These are phyloP conservation scores for Xylariaceae sp. DNA, from an alignment of 2,329 filamentous ascomycete species.

Conservation along the genomic window DNA sequence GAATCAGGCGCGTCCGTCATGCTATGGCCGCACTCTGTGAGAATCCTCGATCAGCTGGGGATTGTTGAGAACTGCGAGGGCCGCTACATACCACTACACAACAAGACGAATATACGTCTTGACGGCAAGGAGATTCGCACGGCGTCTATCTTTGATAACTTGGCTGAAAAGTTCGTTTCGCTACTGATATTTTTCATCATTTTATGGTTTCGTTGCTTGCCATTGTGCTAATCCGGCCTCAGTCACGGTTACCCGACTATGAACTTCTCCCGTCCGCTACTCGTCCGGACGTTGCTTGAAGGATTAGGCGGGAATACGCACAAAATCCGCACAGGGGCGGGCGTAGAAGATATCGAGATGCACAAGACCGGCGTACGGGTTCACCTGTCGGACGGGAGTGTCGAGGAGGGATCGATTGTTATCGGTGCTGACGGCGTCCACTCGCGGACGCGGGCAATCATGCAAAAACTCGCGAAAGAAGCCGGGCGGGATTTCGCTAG, in stretches of 20 bases:
- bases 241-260: constrained; percentile 19
- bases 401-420: constrained; percentile 20
- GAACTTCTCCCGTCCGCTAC: constrained; percentile 15
- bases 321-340: constrained; percentile 12
- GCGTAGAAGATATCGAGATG: constrained; percentile 11
- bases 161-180: constrained; percentile 9
- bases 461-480: constrained; percentile 15
- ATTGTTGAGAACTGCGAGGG: constrained; percentile 10
- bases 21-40: constrained; percentile 13
- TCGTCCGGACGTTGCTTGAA: constrained; percentile 9
- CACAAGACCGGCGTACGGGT: constrained; percentile 15
- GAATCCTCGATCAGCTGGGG: constrained; percentile 18
- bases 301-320: constrained; percentile 1
- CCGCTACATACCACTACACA: constrained; percentile 10
- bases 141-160: not conserved
- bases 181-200: not conserved
- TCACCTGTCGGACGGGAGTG: constrained; percentile 11
- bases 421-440: constrained; percentile 20
- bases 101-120: constrained; percentile 1
- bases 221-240: not conserved
- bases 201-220: no score
- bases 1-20: constrained; percentile 16
- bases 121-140: constrained; percentile 7
- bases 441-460: constrained; percentile 14
- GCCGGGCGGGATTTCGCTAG: constrained; percentile 3